Percentiles rank a stretch among this genome's conserved stretches.
Conservation (phyloP, 441 rosid genomes). For the Kokia cookei region DNA sequence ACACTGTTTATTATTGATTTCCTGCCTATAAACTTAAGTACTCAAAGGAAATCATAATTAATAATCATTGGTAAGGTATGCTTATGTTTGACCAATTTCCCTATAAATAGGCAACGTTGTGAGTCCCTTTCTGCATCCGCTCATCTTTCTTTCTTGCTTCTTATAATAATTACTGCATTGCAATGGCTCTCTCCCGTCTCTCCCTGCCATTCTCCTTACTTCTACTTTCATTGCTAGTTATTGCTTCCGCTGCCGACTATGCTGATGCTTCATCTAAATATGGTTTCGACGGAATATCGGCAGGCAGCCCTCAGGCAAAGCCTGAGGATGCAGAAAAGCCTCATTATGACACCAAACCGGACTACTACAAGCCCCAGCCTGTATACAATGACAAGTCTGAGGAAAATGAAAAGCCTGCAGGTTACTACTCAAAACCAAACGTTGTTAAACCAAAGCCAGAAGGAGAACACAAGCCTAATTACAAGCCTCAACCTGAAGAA, state of each 20-base stretch:
- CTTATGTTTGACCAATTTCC: neutral
- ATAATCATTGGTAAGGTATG: neutral
- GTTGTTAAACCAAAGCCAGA: neutral
- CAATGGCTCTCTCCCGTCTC: neutral
- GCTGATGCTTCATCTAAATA: neutral
- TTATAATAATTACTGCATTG: neutral
- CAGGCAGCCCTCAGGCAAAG: neutral
- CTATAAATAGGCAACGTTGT: neutral
- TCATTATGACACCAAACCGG: neutral
- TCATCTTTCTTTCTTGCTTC: neutral
- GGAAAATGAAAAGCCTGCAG: neutral
- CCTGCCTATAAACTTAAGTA: neutral
- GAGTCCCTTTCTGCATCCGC: neutral
- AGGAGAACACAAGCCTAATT: neutral
- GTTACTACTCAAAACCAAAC: neutral
- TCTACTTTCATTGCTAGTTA: neutral
- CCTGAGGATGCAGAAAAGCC: neutral
- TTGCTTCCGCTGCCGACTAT: neutral
- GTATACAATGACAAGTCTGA: neutral
- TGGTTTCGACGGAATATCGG: neutral
- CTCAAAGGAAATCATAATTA: neutral
- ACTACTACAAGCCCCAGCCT: neutral
- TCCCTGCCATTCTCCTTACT: neutral
- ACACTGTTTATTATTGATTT: neutral
- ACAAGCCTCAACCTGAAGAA: neutral